Conservation (phyloP, 352 stramenopile species). For the Pythium insidiosum region DNA sequence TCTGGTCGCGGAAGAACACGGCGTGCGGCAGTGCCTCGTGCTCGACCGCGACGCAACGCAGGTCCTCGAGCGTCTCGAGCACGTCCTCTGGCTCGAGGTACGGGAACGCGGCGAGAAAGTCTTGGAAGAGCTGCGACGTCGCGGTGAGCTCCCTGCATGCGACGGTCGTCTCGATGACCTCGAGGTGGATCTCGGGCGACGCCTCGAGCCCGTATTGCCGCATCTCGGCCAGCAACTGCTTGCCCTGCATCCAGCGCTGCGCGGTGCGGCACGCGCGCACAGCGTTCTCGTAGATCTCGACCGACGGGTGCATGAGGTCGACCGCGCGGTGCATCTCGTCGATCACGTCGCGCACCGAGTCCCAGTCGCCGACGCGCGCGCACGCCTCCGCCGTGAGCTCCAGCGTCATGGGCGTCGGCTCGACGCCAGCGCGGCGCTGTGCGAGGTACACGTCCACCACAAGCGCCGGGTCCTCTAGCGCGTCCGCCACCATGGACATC, state of each 20-base stretch:
- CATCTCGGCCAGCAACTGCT: conserved; percentile 65
- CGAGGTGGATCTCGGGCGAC: conserved; percentile 36
- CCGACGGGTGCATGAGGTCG: conserved; percentile 62
- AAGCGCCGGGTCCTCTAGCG: conserved; percentile 41
- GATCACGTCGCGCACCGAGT: conserved; percentile 47
- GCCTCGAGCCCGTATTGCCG: conserved; percentile 39
- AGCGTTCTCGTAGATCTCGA: conserved; percentile 69
- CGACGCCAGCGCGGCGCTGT: conserved; percentile 41
- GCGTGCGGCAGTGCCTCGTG: conserved; percentile 37
- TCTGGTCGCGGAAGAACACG: conserved; percentile 47
- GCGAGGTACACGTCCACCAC: conserved; percentile 52
- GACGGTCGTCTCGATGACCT: conserved; percentile 45
- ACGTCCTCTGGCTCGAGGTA: conserved; percentile 31
- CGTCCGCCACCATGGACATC: conserved; percentile 71
- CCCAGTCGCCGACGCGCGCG: conserved; percentile 40
- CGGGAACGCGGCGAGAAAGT: conserved; percentile 22
- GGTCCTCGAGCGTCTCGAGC: conserved; percentile 22
- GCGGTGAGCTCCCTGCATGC: conserved; percentile 40
- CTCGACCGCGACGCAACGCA: conserved; percentile 36
- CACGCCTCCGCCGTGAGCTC: conserved; percentile 55
- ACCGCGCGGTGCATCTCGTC: conserved; percentile 60
- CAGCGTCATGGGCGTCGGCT: conserved; percentile 59
- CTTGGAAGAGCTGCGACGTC: conserved; percentile 30
- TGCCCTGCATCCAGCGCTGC: conserved; percentile 62
- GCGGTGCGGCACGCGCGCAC: conserved; percentile 37